Evolutionary conservation across 768 basidiomycete genomes (phyloP).

Genomic region (Russula foetens): DNA sequence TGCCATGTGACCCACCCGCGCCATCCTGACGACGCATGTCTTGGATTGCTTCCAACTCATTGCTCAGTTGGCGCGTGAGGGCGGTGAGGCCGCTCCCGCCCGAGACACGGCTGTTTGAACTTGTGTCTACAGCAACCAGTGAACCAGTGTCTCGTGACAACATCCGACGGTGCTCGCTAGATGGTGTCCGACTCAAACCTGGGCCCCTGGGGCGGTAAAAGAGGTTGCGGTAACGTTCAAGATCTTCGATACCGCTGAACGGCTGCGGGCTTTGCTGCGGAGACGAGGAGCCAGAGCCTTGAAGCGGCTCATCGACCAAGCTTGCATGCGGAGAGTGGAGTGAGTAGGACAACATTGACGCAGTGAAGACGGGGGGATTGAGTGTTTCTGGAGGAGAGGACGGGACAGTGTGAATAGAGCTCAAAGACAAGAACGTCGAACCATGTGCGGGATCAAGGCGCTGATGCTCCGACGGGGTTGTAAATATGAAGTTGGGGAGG

Average conservation of each 20-base stretch:
- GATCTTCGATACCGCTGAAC: conserved; percentile 52
- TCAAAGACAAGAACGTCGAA: neutral
- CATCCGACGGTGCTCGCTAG: conserved; percentile 11
- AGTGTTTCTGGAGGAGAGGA: conserved; percentile 24
- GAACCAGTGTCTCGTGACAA: conserved; percentile 12
- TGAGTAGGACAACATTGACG: conserved; percentile 8
- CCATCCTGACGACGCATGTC: neutral
- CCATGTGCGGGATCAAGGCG: neutral
- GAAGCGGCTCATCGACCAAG: conserved; percentile 11
- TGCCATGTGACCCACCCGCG: neutral
- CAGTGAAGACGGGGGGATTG: conserved; percentile 24
- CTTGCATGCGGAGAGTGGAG: conserved; percentile 9
- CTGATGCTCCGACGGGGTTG: neutral
- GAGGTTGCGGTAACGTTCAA: conserved; percentile 67
- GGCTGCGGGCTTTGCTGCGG: conserved; percentile 42
- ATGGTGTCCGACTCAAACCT: conserved; percentile 11
- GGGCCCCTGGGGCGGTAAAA: conserved; percentile 48
- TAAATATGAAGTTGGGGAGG: neutral
- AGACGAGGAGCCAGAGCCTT: conserved; percentile 29
- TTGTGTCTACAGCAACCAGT: conserved; percentile 26
- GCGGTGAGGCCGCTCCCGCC: conserved; percentile 26
- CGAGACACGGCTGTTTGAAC: conserved; percentile 8
- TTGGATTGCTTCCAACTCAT: conserved; percentile 28
- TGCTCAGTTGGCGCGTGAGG: conserved; percentile 35
- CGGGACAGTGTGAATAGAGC: conserved; percentile 22